A percentile compares a stretch with the other conserved stretches of the same genome.
Conservation (phyloP, 1,284 basidiomycete species). For the Uromyces viciae-fabae region DNA sequence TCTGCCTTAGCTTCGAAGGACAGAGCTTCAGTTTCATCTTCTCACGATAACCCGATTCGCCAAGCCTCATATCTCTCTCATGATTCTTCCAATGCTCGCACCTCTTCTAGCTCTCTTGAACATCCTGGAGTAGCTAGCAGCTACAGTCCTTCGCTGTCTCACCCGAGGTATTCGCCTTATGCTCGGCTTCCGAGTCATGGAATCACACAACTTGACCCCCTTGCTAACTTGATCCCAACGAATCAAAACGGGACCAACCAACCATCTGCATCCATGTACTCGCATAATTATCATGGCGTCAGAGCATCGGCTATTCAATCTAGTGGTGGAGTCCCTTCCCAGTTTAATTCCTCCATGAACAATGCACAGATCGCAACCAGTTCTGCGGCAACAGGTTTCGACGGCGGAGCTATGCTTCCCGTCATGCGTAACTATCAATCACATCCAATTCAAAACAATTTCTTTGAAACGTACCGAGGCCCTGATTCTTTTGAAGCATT, state of each 20-base stretch:
- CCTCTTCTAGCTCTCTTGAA: conserved; percentile 1
- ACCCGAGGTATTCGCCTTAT: conserved; percentile 43
- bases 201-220: conserved; percentile 39
- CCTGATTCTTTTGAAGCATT: conserved; percentile 41
- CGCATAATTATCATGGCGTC: not conserved
- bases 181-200: conserved; percentile 32
- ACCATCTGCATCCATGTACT: not conserved
- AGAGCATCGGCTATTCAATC: conserved; percentile 1
- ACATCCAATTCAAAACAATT: conserved; percentile 9
- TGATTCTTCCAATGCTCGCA: conserved; percentile 19
- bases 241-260: conserved; percentile 10
- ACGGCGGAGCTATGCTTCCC: not conserved
- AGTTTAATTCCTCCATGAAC: not conserved
- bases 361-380: not conserved
- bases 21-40: not conserved
- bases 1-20: not conserved
- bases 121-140: not conserved
- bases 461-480: conserved; percentile 43
- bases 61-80: not conserved
- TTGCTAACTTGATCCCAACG: conserved; percentile 32
- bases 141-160: conserved; percentile 3
- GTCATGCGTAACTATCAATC: conserved; percentile 27
- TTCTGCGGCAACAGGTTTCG: not conserved
- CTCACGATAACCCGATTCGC: not conserved
- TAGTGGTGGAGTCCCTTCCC: not conserved